Percentiles rank a stretch among this genome's conserved stretches.
Conservation (phyloP, 2,329 filamentous ascomycete species). For the Epichloe gansuensis region DNA sequence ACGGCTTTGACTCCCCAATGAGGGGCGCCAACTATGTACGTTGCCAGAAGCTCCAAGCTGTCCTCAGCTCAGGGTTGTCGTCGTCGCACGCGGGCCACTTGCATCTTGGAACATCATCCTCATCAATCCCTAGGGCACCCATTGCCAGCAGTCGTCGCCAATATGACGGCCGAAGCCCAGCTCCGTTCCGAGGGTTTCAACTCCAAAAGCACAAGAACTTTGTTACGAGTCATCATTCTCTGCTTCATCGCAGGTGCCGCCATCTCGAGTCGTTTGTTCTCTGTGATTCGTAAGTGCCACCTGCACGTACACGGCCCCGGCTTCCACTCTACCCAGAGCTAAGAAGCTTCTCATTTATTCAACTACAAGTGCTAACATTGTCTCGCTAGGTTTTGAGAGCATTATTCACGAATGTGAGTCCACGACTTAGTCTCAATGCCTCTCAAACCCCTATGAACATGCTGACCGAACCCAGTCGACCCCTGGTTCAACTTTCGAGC, state of each 20-base stretch:
- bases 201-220: conserved; percentile 67
- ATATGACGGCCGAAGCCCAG: conserved; percentile 32
- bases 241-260: conserved; percentile 82
- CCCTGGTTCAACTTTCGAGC: conserved; percentile 99
- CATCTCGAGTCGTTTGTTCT: conserved; percentile 89
- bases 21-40: neutral
- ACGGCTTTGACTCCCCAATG: neutral
- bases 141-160: conserved; percentile 24
- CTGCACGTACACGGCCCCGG: neutral
- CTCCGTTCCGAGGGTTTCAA: conserved; percentile 60
- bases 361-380: conserved; percentile 18
- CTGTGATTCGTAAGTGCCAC: conserved; percentile 73
- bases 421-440: neutral
- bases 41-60: conserved; percentile 30
- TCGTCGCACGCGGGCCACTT: neutral
- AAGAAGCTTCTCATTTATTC: neutral
- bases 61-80: conserved; percentile 17
- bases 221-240: conserved; percentile 84
- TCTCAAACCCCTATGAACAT: neutral
- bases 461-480: conserved; percentile 55
- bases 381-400: conserved; percentile 70
- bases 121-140: conserved; percentile 19
- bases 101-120: conserved; percentile 21
- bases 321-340: neutral
- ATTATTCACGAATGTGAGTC: conserved; percentile 98